Evolutionary conservation across 257 asterid genomes (phyloP), one percentile per base, ranked within the genome.

Genomic region (Gynochthodes officinalis): DNA sequence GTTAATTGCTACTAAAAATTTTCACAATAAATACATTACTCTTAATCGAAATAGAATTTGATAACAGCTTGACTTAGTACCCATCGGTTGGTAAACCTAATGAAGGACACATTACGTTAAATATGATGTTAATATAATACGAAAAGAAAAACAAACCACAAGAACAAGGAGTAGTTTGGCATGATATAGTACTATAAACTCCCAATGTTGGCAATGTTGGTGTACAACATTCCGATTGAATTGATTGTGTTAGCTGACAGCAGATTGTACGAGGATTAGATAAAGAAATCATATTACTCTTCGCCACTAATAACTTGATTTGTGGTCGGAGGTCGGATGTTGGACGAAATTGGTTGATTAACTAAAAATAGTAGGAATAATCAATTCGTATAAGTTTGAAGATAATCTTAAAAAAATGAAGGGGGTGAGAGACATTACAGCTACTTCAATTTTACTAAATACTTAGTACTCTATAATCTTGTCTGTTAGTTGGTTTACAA

Each of bases 251-350:
- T 63, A 5, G 25, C 25, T 63, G 37, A 9, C 2, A 19, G 30
- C 50, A 8, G 69, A 40, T 42, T n/a, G 73, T 69, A 69, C 73
- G 73, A 69, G 64, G 64, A 53, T 69, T 54, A 52, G 25, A 69
- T 13, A 53, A 53, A 48, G 4, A 12, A 25, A 69, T 14, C 53
- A 3, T 53, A 16, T 25, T 40, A 19, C 14, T 1, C 55, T n/a
- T 25, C 19, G 13, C 21, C 57, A 55, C 57, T 43, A 58, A 67
- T 53, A 57, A 30, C 43, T 67, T 67, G 52, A 44, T 67, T 73
- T 30, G 62, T 37, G 46, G 73, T 75, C 73, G 65, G 78, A 43
- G n/a, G 74, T 23, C 32, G 33, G 37, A 23, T 15, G n/a, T 39
- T 37, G 28, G 39, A 35, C 60, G 35, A 57, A 18, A 19, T 73